Conservation (phyloP, 495 filamentous ascomycete genomes). For the Pseudoneurospora amorphoporcata region DNA sequence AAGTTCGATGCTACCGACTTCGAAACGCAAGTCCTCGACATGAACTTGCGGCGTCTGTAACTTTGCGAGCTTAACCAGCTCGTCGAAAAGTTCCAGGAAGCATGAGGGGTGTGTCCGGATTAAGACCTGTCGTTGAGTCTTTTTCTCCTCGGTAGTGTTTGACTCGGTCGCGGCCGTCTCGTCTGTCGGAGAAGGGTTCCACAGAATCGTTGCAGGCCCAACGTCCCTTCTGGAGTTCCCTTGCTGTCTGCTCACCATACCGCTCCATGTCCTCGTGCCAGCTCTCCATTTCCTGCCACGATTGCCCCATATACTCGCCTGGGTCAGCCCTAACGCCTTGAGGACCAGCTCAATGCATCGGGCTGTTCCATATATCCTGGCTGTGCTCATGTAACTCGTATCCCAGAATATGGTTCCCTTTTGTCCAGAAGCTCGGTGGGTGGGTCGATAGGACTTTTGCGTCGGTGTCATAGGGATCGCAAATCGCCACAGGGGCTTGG, state of each 20-base stretch:
- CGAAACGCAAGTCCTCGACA: slow-evolving; percentile 85
- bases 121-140: slow-evolving; percentile 49
- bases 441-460: slow-evolving; percentile 79
- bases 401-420: slow-evolving; percentile 71
- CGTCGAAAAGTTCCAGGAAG: slow-evolving; percentile 75
- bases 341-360: slow-evolving; percentile 54
- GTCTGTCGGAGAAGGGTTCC: slow-evolving; percentile 34
- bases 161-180: slow-evolving; percentile 10
- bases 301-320: slow-evolving; percentile 46
- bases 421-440: slow-evolving; percentile 63
- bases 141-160: slow-evolving; percentile 12
- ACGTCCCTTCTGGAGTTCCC: slow-evolving; percentile 47
- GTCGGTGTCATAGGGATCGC: slow-evolving; percentile 73
- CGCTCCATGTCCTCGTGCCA: slow-evolving; percentile 59
- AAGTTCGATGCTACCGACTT: slow-evolving; percentile 89
- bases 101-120: slow-evolving; percentile 80
- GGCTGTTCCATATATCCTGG: slow-evolving; percentile 61
- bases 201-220: slow-evolving; percentile 69
- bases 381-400: slow-evolving; percentile 87
- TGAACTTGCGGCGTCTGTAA: slow-evolving; percentile 60
- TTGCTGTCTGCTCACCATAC: slow-evolving; percentile 51
- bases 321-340: slow-evolving; percentile 48
- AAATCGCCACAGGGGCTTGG: slow-evolving; percentile 79
- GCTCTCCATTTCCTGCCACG: slow-evolving; percentile 63
- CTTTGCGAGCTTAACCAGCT: slow-evolving; percentile 59